Base-by-base conservation (phyloP, 1,284 basidiomycete species). In the Paramarasmius palmivorus region DNA sequence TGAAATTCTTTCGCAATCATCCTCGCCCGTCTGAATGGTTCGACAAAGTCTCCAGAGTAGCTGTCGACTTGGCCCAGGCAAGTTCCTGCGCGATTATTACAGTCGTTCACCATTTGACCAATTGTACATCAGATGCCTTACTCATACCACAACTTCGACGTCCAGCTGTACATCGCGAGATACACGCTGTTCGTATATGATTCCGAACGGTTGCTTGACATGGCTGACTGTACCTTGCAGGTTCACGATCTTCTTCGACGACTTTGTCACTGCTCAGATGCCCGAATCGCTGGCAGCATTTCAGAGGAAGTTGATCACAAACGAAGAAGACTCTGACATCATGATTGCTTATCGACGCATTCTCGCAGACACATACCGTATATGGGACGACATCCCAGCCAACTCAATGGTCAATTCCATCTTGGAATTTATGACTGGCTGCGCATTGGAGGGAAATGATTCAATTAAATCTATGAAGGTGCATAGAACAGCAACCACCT, bases 361-460 rank as follows among this genome's bases (percentile, higher is more conserved):
- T 53, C 53, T 54, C 47, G 19, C 19, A 20, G 38, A 52, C 32
- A 49, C 39, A 46, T 54, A 55, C 34, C 56, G 42, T 1, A 12
- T 58, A 17, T 29, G 25, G 32, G 51, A 53, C 34, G 25, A 17
- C 32, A 26, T 53, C 39, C 42, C 51, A 6, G 54, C 54, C 14
- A 49, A 48, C 48, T 29, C 20, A n/a, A 58, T 56, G 45, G 35
- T 41, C 2, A 17, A 10, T 8, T 29, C 50, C 8, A 38, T 47
- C 1, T 8, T 58, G 19, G 57, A 55, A 6, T 56, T 58, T 29
- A 19, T 58, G 0, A 53, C 14, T 19, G 47, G 35, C 9, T 56
- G 29, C 23, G 44, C 42, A 1, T 36, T 58, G 1, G 57, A 56
- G 22, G n/a, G 4, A n/a, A 15, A 46, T n/a, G 4, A 9, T 6